These are phyloP conservation scores for Henckelia pumila DNA, from an alignment of 257 asterid genomes.

Conservation along the genomic window DNA sequence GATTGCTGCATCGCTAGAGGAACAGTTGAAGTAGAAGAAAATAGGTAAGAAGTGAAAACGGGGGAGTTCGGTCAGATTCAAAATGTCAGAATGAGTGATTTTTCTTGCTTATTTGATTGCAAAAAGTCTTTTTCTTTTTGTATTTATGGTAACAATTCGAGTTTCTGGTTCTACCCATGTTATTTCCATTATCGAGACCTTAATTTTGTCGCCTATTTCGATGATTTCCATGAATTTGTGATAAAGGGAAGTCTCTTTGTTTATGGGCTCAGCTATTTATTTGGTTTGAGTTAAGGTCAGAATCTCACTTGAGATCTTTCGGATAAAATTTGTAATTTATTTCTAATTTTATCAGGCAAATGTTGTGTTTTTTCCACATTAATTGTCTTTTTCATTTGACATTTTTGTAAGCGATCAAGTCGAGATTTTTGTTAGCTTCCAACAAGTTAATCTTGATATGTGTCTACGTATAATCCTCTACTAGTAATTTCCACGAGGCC, in stretches of 20 bases:
- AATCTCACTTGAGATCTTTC: conserved; percentile 30
- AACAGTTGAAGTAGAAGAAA: neutral
- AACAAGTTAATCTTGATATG: conserved; percentile 24
- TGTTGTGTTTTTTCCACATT: neutral
- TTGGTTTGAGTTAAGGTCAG: conserved; percentile 19
- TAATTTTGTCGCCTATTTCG: neutral
- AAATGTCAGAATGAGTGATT: neutral
- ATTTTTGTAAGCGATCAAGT: conserved; percentile 7
- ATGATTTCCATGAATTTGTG: conserved; percentile 19
- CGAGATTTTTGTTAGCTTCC: conserved; percentile 14
- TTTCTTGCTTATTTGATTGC: neutral
- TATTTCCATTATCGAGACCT: neutral
- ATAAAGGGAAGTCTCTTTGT: conserved; percentile 23
- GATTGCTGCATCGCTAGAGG: neutral
- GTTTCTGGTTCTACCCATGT: neutral
- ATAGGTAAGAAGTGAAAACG: neutral
- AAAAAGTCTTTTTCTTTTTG: neutral
- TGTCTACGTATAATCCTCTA: conserved; percentile 27
- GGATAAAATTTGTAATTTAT: neutral
- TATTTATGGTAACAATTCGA: neutral
- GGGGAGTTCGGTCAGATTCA: neutral
- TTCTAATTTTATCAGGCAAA: conserved; percentile 5
- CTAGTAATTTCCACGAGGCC: conserved; percentile 34
- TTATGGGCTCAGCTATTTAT: conserved; percentile 17
- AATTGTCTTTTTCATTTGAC: conserved; percentile 9